Evolutionary conservation across 305 asterid genomes (phyloP).

Genomic region (Caryopteris hybrid): DNA sequence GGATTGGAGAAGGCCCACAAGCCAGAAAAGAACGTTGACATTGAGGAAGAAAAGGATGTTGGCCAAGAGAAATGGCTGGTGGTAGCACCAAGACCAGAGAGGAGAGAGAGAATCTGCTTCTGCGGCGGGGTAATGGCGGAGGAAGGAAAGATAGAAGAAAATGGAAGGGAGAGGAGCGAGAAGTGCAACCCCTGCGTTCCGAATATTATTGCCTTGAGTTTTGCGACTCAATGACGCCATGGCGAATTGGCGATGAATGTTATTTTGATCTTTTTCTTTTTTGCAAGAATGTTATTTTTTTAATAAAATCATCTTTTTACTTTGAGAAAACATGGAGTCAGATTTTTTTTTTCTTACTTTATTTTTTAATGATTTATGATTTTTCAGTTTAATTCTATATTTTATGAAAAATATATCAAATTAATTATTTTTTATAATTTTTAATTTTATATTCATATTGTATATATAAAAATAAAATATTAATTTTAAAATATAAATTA

Average conservation of each 20-base stretch:
- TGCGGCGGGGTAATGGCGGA: conserved; percentile 37
- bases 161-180: conserved; percentile 75
- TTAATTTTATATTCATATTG: too few relatives aligned
- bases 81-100: conserved; percentile 68
- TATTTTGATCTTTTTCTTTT: background rate
- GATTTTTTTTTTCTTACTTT: background rate
- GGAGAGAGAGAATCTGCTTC: conserved; percentile 33
- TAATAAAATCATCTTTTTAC: too few relatives aligned
- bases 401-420: too few relatives aligned
- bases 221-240: conserved; percentile 26
- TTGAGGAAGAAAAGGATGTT: conserved; percentile 69
- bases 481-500: too few relatives aligned
- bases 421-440: too few relatives aligned
- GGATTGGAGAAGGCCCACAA: conserved; percentile 64
- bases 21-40: conserved; percentile 72
- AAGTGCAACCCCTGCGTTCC: conserved; percentile 56
- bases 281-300: too few relatives aligned
- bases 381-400: too few relatives aligned
- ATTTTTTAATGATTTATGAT: too few relatives aligned
- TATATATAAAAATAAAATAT: too few relatives aligned
- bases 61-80: conserved; percentile 65
- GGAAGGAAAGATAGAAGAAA: conserved; percentile 66
- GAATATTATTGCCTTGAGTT: conserved; percentile 33
- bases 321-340: too few relatives aligned
- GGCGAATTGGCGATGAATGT: background rate